Evolutionary conservation across 352 stramenopile genomes (phyloP), one percentile per base, ranked within the genome.

Genomic region (Phytophthora tubulina): DNA sequence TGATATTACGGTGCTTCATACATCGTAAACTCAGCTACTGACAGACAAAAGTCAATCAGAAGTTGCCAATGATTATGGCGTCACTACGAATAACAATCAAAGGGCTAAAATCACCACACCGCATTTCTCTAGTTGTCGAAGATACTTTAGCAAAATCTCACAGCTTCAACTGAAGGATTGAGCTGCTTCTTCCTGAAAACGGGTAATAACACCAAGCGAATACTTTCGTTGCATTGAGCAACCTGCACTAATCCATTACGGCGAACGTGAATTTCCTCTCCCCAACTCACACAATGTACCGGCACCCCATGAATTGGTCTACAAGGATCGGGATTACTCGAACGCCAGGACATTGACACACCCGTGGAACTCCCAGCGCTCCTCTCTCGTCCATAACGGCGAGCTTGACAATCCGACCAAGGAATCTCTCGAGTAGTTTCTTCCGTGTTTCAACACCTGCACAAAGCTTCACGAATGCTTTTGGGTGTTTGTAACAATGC

Each of bases 401-500:
- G 8, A 51, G 21, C 4, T 51, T 21, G n/a, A 51, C 9, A n/a
- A 35, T 51, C 45, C 17, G 21, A 51, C 13, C 33, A 7, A 35
- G 6, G 21, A 51, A 51, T 21, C 57, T 67, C 33, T 72, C 56
- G 5, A 87, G 60, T 49, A 87, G 58, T 59, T 79, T 77, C 61
- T 79, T 84, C 52, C 82, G 72, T 6, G 78, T 39, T 51, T 78
- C 70, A 30, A 75, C 53, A 35, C 36, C n/a, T 49, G 52, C 10
- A 45, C 54, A 62, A 15, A 84, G 30, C 57, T 84, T 87, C 38
- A 80, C 68, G 32, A 85, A 9, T 15, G 68, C 27, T 17, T 63
- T 60, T 2, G 81, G 81, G 64, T 83, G 69, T 8, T 35, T 49
- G 63, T 67, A 70, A 33, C 58, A 74, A 53, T 61, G 65, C 31